A percentile compares a stretch with the other conserved stretches of the same genome.
Evolutionary conservation across 2,329 filamentous ascomycete genomes (phyloP).

Genomic region (Proliferodiscus dingleyae): DNA sequence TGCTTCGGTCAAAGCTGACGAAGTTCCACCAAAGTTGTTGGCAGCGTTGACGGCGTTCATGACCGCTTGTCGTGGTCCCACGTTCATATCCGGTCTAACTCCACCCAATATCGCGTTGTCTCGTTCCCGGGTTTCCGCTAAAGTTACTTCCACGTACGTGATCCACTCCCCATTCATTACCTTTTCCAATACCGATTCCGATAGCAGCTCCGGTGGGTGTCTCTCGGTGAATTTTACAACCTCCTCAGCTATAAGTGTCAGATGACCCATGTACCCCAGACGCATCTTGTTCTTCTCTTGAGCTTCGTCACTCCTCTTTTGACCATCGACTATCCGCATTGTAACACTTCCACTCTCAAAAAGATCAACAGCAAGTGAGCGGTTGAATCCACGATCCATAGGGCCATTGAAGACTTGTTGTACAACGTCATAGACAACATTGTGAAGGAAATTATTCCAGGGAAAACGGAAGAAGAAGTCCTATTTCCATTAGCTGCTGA

Average conservation of each 20-base stretch:
- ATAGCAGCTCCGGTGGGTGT: conserved; percentile 82
- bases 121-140: conserved; percentile 89
- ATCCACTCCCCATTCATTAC: conserved; percentile 90
- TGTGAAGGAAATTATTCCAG: conserved; percentile 99
- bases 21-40: conserved; percentile 49
- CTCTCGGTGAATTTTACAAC: conserved; percentile 98
- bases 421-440: conserved; percentile 97
- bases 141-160: conserved; percentile 86
- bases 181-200: conserved; percentile 76
- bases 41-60: conserved; percentile 53
- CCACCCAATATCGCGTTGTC: conserved; percentile 98
- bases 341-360: conserved; percentile 90
- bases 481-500: conserved; percentile 40
- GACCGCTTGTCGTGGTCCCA: conserved; percentile 67
- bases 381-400: conserved; percentile 94
- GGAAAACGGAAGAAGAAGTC: conserved; percentile 98
- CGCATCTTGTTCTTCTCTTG: conserved; percentile 81
- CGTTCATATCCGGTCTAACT: conserved; percentile 83
- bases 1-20: conserved; percentile 71
- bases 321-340: conserved; percentile 85
- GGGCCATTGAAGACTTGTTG: conserved; percentile 99
- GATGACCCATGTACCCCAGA: conserved; percentile 96
- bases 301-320: conserved; percentile 79
- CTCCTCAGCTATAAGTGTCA: conserved; percentile 95
- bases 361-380: conserved; percentile 81